Percentiles rank a stretch among this genome's conserved stretches.
These are phyloP conservation scores for Biscutella laevigata DNA, from an alignment of 441 rosid genomes.

Conservation along the genomic window DNA sequence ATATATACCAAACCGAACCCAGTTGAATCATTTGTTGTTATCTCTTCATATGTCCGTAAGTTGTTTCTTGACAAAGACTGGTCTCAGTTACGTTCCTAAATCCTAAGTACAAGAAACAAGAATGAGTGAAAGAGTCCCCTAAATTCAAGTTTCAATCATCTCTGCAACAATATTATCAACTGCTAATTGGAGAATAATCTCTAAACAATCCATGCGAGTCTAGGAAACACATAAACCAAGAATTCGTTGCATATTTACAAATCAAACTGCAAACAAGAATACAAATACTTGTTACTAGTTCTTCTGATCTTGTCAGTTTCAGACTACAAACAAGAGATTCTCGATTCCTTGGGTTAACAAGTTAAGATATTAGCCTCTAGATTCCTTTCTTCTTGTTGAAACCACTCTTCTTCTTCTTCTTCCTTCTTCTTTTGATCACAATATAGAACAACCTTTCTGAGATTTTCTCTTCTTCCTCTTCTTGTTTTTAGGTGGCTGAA, in stretches of 20 bases:
- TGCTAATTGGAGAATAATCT: not conserved
- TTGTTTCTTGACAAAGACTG: conserved; percentile 31
- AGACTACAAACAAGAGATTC: conserved; percentile 29
- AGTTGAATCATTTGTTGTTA: conserved; percentile 39
- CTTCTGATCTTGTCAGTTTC: conserved; percentile 35
- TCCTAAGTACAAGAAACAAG: not conserved
- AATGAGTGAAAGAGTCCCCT: not conserved
- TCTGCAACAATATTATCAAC: not conserved
- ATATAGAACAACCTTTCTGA: conserved; percentile 63
- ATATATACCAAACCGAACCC: too few species aligned
- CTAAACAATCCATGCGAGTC: not conserved
- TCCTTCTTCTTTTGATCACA: too few species aligned
- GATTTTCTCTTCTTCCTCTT: conserved; percentile 78
- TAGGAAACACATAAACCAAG: not conserved
- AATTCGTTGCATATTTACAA: conserved; percentile 11
- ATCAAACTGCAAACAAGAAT: conserved; percentile 15
- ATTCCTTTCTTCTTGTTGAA: not conserved
- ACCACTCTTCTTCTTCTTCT: too few species aligned
- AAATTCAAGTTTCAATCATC: not conserved
- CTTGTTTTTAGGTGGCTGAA: conserved; percentile 87
- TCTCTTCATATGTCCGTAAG: conserved; percentile 28
- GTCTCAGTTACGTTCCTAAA: too few species aligned
- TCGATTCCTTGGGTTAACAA: conserved; percentile 18
- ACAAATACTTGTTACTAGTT: conserved; percentile 5
- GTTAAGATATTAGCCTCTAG: conserved; percentile 15